Base-by-base conservation (phyloP, 2,329 filamentous ascomycete species). In the Fusarium sp. region DNA sequence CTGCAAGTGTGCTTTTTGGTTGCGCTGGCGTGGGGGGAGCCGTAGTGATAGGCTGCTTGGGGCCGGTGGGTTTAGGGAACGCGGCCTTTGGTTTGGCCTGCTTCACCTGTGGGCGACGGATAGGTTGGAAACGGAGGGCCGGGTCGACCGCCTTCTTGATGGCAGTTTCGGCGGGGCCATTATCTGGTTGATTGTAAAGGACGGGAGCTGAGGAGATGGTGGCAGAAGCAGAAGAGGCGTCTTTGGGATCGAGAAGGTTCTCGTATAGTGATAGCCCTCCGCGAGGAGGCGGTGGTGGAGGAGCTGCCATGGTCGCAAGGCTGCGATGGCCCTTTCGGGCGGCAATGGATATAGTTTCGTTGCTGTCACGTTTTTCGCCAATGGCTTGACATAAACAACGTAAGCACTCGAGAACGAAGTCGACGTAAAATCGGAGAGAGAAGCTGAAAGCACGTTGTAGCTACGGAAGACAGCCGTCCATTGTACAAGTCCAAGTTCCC, bases 71-170 rank as follows among this genome's bases (percentile, higher is more conserved):
- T 65, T 87, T 88, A 47, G 85, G 82, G 60, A 92, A 87, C 56
- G 84, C 80, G 7, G 88, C 81, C 77, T 94, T 95, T 39, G 87
- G 79, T 78, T 84, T 90, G 82, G 77, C 79, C 76, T 80, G 88
- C 77, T 82, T 91, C 73, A 79, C 73, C 75, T 94, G 90, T 27
- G 93, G 93, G 66, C 93, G 89, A 76, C 93, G 93, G 71, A 94
- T 94, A 54, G 94, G 94, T 79, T 97, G 94, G 83, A 97, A 97
- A 79, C 92, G 92, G 68, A 97, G 86, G 76, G 92, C 89, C 79
- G 84, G 78, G 56, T 87, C 84, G 47, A 84, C 70, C 13, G 82
- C 84, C 80, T 92, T 94, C 80, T 91, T 94, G 65, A 87, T 84
- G 2, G 71, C 31, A 11, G 84, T 70, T 72, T 88, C 83, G 62